A percentile compares a stretch with the other conserved stretches of the same genome.
phyloP scores from a whole-genome alignment of 2,329 filamentous ascomycete genomes.

The Magnaporthales sp. region DNA sequence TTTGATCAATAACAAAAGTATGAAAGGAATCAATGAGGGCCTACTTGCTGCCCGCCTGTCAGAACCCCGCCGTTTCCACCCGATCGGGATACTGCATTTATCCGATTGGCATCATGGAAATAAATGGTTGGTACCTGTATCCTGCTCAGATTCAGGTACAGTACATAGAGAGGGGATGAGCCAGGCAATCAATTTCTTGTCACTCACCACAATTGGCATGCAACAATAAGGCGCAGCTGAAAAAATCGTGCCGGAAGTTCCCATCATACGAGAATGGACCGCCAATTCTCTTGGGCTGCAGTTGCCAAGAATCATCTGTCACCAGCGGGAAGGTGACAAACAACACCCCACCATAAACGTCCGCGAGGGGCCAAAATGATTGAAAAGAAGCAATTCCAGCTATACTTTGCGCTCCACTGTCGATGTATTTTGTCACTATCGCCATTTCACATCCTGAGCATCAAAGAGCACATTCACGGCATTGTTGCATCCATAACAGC shows the following conservation, averaged over 20 bases:
- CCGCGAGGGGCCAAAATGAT: neutral
- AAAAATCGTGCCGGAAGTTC: neutral
- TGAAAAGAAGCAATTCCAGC: neutral
- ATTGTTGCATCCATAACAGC: neutral
- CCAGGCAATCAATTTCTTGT: neutral
- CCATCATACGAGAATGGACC: slow-evolving; percentile 1
- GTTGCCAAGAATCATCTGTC: neutral
- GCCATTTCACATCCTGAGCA: neutral
- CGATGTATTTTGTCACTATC: neutral
- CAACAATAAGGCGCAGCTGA: neutral
- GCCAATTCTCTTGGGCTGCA: neutral
- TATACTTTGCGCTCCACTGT: neutral
- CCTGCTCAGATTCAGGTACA: no score
- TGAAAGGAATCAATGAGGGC: neutral
- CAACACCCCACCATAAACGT: neutral
- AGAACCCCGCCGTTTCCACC: neutral
- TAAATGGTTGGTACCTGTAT: no score
- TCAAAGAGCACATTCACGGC: no score
- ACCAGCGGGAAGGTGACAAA: neutral
- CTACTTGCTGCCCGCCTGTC: neutral
- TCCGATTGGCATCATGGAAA: no score
- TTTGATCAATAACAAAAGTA: neutral
- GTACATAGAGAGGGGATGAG: no score
- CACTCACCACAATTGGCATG: neutral
- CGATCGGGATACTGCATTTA: neutral